phyloP scores from a whole-genome alignment of 768 basidiomycete species.

The Rhizopogon sp. region DNA sequence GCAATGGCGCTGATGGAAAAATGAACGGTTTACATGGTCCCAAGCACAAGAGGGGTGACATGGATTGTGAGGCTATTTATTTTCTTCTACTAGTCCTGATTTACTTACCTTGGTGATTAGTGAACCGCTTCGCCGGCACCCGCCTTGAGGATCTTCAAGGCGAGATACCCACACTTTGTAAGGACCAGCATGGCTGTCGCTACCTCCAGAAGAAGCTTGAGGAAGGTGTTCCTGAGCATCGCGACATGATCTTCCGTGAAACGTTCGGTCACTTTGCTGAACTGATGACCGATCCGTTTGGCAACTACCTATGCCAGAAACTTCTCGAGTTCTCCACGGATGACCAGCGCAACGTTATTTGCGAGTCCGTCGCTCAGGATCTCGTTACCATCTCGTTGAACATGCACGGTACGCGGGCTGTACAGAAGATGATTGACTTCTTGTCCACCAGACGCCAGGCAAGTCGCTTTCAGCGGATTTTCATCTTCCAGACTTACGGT shows the following conservation, averaged over 20 bases:
- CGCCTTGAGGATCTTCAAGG: slow-evolving; percentile 93
- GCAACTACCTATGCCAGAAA: slow-evolving; percentile 98
- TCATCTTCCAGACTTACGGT: slow-evolving; percentile 49
- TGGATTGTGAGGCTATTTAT: slow-evolving; percentile 73
- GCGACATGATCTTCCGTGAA: slow-evolving; percentile 99
- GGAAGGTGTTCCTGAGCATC: slow-evolving; percentile 90
- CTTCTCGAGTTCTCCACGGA: slow-evolving; percentile 95
- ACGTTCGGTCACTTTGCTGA: slow-evolving; percentile 97
- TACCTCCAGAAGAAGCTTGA: slow-evolving; percentile 99
- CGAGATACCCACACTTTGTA: slow-evolving; percentile 91
- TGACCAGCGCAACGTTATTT: slow-evolving; percentile 94
- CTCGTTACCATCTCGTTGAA: slow-evolving; percentile 97
- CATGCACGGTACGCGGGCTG: slow-evolving; percentile 99
- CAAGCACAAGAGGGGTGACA: slow-evolving; percentile 91
- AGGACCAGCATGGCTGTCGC: slow-evolving; percentile 98
- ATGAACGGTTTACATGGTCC: slow-evolving; percentile 90
- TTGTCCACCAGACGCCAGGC: slow-evolving; percentile 91
- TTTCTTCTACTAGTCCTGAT: background rate
- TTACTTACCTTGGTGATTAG: slow-evolving; percentile 31
- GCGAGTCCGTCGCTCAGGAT: slow-evolving; percentile 96
- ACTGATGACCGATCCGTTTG: slow-evolving; percentile 99
- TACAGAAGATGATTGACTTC: slow-evolving; percentile 99
- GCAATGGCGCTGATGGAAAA: slow-evolving; percentile 59
- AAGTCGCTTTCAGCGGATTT: slow-evolving; percentile 36
- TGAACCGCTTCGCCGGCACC: slow-evolving; percentile 96